Evolutionary conservation across 441 rosid genomes (phyloP).

Genomic region (Jatropha multifida): DNA sequence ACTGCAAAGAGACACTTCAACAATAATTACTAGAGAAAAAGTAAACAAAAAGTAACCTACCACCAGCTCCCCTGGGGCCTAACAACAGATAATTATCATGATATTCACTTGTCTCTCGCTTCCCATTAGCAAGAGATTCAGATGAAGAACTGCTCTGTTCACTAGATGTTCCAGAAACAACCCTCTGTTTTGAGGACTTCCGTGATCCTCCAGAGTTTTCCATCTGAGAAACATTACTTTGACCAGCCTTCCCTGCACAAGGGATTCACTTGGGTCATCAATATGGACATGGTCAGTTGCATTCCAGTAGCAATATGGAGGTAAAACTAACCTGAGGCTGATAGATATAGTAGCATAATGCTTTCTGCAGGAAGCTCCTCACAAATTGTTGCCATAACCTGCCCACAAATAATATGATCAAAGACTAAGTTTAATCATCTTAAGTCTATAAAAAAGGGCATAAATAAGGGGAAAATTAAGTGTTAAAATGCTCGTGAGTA

Average conservation of each 20-base stretch:
- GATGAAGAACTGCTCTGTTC: conserved; percentile 51
- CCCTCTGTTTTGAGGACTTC: conserved; percentile 61
- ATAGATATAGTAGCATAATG: conserved; percentile 72
- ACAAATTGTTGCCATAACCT: conserved; percentile 88
- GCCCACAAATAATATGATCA: conserved; percentile 23
- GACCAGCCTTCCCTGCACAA: conserved; percentile 60
- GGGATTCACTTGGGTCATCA: conserved; percentile 26
- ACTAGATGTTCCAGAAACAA: conserved; percentile 40
- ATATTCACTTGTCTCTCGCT: conserved; percentile 38
- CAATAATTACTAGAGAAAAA: conserved; percentile 5
- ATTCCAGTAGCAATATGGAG: conserved; percentile 21
- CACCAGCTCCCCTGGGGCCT: conserved; percentile 70
- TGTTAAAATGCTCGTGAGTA: not conserved
- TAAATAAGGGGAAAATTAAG: not conserved
- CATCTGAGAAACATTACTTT: conserved; percentile 34
- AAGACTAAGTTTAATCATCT: conserved; percentile 5
- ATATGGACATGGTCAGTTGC: conserved; percentile 17
- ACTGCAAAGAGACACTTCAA: not conserved
- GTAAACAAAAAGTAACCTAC: conserved; percentile 40
- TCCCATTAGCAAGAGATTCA: conserved; percentile 57
- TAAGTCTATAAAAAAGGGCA: not conserved
- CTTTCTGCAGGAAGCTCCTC: conserved; percentile 89
- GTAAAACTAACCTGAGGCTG: conserved; percentile 68
- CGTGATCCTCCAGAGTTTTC: conserved; percentile 59
- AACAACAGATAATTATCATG: conserved; percentile 59